These are phyloP conservation scores for Lactifluus subvellereus DNA, from an alignment of 768 basidiomycete species.

Conservation along the genomic window DNA sequence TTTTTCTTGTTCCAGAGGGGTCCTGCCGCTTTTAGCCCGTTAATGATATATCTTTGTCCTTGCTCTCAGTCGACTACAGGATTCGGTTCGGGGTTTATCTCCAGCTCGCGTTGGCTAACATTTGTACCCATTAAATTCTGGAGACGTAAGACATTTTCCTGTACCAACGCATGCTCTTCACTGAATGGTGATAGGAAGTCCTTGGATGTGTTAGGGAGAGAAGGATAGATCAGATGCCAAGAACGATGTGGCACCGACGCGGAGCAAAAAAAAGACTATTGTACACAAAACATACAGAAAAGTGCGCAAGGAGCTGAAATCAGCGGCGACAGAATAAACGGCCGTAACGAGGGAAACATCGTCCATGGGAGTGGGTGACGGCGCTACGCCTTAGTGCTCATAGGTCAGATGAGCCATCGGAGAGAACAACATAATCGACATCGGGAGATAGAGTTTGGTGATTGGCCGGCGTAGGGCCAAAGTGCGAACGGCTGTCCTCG, in stretches of 20 bases:
- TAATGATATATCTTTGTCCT: neutral
- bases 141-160: neutral
- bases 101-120: neutral
- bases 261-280: neutral
- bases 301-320: neutral
- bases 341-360: neutral
- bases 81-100: slow-evolving; percentile 2
- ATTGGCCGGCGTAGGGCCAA: slow-evolving; percentile 28
- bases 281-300: neutral
- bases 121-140: slow-evolving; percentile 1
- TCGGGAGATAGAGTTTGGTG: slow-evolving; percentile 25
- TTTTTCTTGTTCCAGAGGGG: neutral
- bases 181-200: neutral
- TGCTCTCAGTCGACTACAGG: neutral
- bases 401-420: slow-evolving; percentile 56
- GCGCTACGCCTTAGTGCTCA: neutral
- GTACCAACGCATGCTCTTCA: neutral
- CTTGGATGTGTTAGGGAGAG: neutral
- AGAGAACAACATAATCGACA: slow-evolving; percentile 66
- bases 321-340: neutral
- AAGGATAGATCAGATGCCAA: neutral
- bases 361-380: neutral
- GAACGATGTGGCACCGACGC: neutral
- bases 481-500: slow-evolving; percentile 49
- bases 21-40: neutral